phyloP scores from a whole-genome alignment of 345 rosid species.

The Raphanus raphanistrum region DNA sequence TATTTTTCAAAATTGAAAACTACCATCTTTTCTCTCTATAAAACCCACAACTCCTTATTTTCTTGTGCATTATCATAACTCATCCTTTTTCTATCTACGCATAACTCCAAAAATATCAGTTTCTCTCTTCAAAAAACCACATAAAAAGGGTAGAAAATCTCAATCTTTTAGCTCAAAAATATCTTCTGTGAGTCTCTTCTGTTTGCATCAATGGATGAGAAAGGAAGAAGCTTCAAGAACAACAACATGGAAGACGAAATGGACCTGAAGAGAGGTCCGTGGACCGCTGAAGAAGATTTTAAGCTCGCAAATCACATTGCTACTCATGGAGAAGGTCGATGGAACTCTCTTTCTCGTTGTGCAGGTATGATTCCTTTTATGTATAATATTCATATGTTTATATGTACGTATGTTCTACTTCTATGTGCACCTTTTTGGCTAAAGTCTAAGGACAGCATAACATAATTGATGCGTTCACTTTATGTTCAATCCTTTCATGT shows the following conservation, averaged over 20 bases:
- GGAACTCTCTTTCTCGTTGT: constrained; percentile 83
- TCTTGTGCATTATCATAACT: constrained; percentile 35
- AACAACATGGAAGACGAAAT: constrained; percentile 51
- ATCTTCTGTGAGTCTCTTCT: constrained; percentile 29
- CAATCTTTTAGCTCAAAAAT: constrained; percentile 35
- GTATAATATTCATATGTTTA: not conserved
- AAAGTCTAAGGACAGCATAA: constrained; percentile 35
- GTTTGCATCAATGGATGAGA: constrained; percentile 51
- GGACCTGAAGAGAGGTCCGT: constrained; percentile 82
- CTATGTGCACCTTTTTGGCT: constrained; percentile 15
- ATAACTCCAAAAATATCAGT: constrained; percentile 20
- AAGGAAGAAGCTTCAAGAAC: constrained; percentile 40
- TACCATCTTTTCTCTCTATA: constrained; percentile 48
- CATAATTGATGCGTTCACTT: constrained; percentile 33
- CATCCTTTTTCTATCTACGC: constrained; percentile 28
- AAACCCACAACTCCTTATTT: constrained; percentile 43
- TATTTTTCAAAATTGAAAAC: constrained; percentile 24
- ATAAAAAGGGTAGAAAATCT: constrained; percentile 4
- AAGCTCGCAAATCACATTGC: constrained; percentile 81
- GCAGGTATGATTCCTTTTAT: constrained; percentile 56
- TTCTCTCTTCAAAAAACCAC: constrained; percentile 13
- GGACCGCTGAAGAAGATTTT: constrained; percentile 89
- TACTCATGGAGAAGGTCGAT: constrained; percentile 88
- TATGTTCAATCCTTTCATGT: constrained; percentile 42
- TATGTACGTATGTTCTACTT: constrained; percentile 7